Conservation (phyloP, 176 grass and related monocot species). For the Raddia distichophylla region DNA sequence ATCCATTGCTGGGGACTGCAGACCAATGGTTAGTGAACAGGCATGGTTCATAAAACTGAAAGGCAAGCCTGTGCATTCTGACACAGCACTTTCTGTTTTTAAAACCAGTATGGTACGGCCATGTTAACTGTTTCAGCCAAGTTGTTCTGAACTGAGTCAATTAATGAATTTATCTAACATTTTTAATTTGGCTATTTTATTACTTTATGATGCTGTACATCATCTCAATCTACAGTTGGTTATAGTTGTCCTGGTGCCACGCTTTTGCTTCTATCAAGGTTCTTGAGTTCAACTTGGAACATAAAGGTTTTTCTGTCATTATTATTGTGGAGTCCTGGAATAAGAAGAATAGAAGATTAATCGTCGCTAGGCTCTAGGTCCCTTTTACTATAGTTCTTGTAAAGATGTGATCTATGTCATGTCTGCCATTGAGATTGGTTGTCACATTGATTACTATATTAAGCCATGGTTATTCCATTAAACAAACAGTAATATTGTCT, state of each 20-base stretch:
- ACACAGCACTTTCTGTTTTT: not conserved
- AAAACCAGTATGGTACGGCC: not conserved
- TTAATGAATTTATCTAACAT: not conserved
- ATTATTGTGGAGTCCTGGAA: constrained; percentile 18
- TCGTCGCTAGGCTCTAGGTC: not conserved
- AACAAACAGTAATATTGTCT: constrained; percentile 24
- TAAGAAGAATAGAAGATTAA: not conserved
- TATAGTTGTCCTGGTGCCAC: constrained; percentile 5
- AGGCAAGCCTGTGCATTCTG: not conserved
- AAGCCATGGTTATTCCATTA: constrained; percentile 12
- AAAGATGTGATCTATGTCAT: constrained; percentile 16
- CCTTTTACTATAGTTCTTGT: constrained; percentile 16
- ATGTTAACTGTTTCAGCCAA: not conserved
- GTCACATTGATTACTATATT: constrained; percentile 9
- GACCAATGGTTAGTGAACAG: not conserved
- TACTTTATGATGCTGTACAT: not conserved
- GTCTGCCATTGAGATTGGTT: constrained; percentile 11
- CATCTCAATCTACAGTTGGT: not conserved
- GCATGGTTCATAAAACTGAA: not conserved
- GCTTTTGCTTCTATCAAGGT: constrained; percentile 5
- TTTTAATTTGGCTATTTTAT: not conserved
- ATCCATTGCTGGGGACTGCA: not conserved
- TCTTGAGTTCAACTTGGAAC: not conserved
- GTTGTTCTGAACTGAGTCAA: not conserved
- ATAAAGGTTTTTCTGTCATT: constrained; percentile 32